Base-by-base conservation (phyloP, 257 asterid species). In the Misopates orontium region DNA sequence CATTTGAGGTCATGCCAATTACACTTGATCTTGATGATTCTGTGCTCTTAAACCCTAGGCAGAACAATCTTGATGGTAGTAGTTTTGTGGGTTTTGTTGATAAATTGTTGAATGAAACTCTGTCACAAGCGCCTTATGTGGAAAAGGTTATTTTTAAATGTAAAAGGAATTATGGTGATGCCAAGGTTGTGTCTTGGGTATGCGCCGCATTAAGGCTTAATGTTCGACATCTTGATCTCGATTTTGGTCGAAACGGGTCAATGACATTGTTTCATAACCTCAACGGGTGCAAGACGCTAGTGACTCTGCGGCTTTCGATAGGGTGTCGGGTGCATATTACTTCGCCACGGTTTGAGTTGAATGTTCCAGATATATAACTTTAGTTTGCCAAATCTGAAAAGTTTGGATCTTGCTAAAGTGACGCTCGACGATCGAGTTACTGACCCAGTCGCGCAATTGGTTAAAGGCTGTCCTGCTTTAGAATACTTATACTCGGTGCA, bases 11-110 rank as follows among this genome's bases (percentile, higher is more conserved):
- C 16, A 0, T 8, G 15, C 57, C 57, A 12, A 20, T 19, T 7
- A 52, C 14, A 20, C 57, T 52, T 52, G 28, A 52, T 20, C 13
- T 52, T 52, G 57, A 52, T 20, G 57, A 52, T 19, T 52, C 57
- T 0, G 8, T 52, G 25, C 57, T 52, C 25, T 19, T 52, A 52
- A 18, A 52, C 25, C 57, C 57, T 3, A 52, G 0, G 1, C 4
- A 20, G 9, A 52, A 52, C 8, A 10, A 20, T 19, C 32, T 7
- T 3, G n/a, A n/a, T n/a, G n/a, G 7, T 5, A 11, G 5, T 52
- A 19, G 16, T 52, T 52, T 52, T 19, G 19, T 52, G 1, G 4
- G 6, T 52, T 52, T 52, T 52, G 16, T 52, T 1, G 57, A 52
- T 24, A 52, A 19, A 52, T 7, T 52, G 15, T 1, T 52, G 13